Evolutionary conservation across 176 grass and related monocot species (phyloP).

Genomic region (Eremochloa ophiuroides): DNA sequence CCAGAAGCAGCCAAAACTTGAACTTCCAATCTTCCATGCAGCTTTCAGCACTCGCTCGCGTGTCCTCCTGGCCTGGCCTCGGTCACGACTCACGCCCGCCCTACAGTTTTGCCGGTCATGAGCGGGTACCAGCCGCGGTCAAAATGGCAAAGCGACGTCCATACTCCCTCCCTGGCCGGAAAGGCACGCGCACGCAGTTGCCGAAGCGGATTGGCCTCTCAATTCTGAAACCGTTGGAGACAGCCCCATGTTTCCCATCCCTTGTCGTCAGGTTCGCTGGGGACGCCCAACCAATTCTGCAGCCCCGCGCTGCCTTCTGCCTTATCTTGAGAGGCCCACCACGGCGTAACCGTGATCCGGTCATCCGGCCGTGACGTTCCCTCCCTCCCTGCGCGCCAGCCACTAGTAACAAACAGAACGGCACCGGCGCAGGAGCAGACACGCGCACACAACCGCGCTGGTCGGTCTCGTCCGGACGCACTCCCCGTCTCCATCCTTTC

Average conservation of each 20-base stretch:
- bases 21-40: no score
- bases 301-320: slow-evolving; percentile 8
- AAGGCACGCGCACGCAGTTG: not conserved
- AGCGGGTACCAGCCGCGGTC: not conserved
- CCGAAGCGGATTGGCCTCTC: not conserved
- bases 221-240: slow-evolving; percentile 37
- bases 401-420: not conserved
- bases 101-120: no score
- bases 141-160: slow-evolving; percentile 19
- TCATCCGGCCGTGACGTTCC: slow-evolving; percentile 17
- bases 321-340: slow-evolving; percentile 36
- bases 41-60: no score
- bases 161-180: not conserved
- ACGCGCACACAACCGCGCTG: not conserved
- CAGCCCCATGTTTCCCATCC: slow-evolving; percentile 51
- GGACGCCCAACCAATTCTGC: not conserved
- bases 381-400: not conserved
- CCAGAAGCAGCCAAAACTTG: no score
- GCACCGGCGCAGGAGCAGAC: not conserved
- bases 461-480: not conserved
- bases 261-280: not conserved
- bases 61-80: no score
- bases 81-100: no score
- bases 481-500: slow-evolving; percentile 14
- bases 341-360: not conserved